These are phyloP conservation scores for Debaryomyces coudertii DNA, from an alignment of 1,139 yeast species.

Conservation along the genomic window DNA sequence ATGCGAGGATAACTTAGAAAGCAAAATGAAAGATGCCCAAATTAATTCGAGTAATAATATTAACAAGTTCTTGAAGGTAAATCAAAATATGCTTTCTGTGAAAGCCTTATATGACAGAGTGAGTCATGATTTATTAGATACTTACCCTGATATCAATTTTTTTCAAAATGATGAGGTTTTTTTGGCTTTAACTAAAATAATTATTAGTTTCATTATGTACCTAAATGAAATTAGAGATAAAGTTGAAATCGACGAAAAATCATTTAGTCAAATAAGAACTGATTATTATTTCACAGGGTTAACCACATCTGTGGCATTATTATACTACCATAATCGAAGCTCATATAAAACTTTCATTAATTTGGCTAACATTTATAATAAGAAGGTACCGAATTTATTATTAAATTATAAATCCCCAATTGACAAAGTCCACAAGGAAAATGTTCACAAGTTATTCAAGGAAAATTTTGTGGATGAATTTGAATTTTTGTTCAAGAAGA, in stretches of 20 bases:
- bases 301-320: slow-evolving; percentile 41
- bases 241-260: slow-evolving; percentile 12
- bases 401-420: background rate
- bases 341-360: slow-evolving; percentile 45
- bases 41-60: slow-evolving; percentile 6
- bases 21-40: slow-evolving; percentile 3
- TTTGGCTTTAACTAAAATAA: slow-evolving; percentile 31
- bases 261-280: slow-evolving; percentile 11
- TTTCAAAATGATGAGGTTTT: slow-evolving; percentile 39
- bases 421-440: background rate
- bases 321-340: slow-evolving; percentile 41
- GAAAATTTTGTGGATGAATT: slow-evolving; percentile 40
- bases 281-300: slow-evolving; percentile 29
- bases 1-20: background rate
- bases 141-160: slow-evolving; percentile 48
- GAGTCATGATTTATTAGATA: slow-evolving; percentile 28
- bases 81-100: slow-evolving; percentile 10
- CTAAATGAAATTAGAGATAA: slow-evolving; percentile 21
- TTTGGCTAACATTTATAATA: slow-evolving; percentile 46
- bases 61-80: slow-evolving; percentile 5
- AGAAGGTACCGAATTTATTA: slow-evolving; percentile 32
- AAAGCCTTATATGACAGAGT: slow-evolving; percentile 16
- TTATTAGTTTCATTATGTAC: slow-evolving; percentile 27
- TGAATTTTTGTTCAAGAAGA: slow-evolving; percentile 46
- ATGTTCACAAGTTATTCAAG: slow-evolving; percentile 12